phyloP scores from a whole-genome alignment of 2,329 filamentous ascomycete species.

The Cryphonectria japonica region DNA sequence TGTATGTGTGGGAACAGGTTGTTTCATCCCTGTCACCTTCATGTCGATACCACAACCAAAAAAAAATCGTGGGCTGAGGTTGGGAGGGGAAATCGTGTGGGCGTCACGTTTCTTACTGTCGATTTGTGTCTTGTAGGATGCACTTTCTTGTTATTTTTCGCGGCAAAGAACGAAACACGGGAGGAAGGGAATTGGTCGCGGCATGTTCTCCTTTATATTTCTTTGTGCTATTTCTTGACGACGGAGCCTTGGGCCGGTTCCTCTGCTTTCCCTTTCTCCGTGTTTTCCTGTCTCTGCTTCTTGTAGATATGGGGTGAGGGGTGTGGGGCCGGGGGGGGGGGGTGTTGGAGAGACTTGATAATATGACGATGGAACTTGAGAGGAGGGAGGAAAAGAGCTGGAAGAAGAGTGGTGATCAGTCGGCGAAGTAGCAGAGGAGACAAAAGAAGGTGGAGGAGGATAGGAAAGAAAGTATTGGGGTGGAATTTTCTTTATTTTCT shows the following conservation, averaged over 20 bases:
- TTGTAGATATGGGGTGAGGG: conserved; percentile 30
- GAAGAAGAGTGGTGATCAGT: background rate
- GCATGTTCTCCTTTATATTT: conserved; percentile 39
- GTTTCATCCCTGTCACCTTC: conserved; percentile 17
- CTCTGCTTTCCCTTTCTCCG: conserved; percentile 31
- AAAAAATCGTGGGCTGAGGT: conserved; percentile 26
- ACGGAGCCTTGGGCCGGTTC: conserved; percentile 27
- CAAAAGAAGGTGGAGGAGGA: background rate
- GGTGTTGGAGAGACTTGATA: conserved; percentile 22
- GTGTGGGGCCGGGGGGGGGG: background rate
- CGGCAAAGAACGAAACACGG: conserved; percentile 27
- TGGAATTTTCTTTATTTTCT: conserved; percentile 3
- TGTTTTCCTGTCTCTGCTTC: conserved; percentile 34
- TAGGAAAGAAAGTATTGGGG: background rate
- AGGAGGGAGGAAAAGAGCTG: background rate
- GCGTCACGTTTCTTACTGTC: conserved; percentile 25
- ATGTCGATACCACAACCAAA: conserved; percentile 20
- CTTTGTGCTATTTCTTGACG: conserved; percentile 34
- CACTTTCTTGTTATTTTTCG: conserved; percentile 13
- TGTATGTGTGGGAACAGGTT: conserved; percentile 4
- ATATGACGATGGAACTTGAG: conserved; percentile 23
- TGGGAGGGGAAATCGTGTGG: conserved; percentile 12
- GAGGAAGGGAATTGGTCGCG: conserved; percentile 31
- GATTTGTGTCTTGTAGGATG: conserved; percentile 30
- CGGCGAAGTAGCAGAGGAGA: conserved; percentile 6